Evolutionary conservation across 2,329 filamentous ascomycete species (phyloP), one percentile per base, ranked within the genome.

Genomic region (Talaromyces amestolkiae): DNA sequence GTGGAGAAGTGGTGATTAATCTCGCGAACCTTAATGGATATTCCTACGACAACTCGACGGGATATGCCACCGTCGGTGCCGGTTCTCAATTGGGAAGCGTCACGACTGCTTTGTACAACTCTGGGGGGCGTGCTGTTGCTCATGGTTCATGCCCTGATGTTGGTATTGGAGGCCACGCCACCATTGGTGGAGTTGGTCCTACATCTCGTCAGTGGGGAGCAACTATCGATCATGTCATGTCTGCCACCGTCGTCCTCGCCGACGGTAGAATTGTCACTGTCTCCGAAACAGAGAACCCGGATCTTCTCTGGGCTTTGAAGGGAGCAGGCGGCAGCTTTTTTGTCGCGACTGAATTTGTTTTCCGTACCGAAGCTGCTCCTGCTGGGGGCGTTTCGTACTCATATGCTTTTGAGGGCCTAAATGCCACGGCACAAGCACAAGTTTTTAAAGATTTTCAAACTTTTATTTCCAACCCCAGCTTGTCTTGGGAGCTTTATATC

Each of bases 401-500:
- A 1, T 89, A 84, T 74, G 80, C 79, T 11, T 76, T 88, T 64
- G 80, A 78, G n/a, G 78, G 86, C 4, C 81, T 81, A 4, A 81
- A 77, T 5, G 80, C 82, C 37, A 69, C 76, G 10, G 79, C 83
- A 0, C 80, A 84, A 69, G 82, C 83, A 0, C 71, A 78, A 10
- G 69, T 85, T 0, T 88, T 84, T 74, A 78, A 81, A 64, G 74
- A 81, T n/a, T 90, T 87, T 87, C 87, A 89, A 67, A 77, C 78
- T 0, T 77, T 89, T 10, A 77, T 86, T 41, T 74, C 80, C 0
- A 83, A 88, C 65, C 82, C 84, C 2, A 72, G 78, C 1, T 79
- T 89, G 5, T 85, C 87, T 69, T 81, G 84, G 51, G 84, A 86
- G n/a, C 87, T 89, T 68, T 82, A 84, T 3, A 83, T 82, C 6